Evolutionary conservation across 805 yeast genomes (phyloP), one percentile per base, ranked within the genome.

Genomic region (Saccharomycopsis synnaedendra): DNA sequence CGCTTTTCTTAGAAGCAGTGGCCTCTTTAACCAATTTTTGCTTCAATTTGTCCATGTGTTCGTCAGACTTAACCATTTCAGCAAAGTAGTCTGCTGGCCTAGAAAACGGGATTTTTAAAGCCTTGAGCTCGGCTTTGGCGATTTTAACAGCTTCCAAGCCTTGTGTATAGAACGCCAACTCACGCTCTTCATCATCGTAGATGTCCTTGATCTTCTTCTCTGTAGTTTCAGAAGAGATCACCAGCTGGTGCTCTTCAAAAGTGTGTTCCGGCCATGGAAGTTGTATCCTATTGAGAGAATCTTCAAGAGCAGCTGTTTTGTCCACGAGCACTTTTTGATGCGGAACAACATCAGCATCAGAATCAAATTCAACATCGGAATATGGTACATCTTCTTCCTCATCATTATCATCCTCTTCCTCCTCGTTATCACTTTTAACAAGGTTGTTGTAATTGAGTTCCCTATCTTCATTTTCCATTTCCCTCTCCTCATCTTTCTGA

Each of bases 11-110:
- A 5, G 28, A 40, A 31, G 61, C 56, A 4, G 73, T 67, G 39
- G 76, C 79, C 63, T 87, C 96, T 54, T 78, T 74, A 41, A 88
- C 72, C 57, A 90, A 73, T 66, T 85, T 87, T 59, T 71, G 68
- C 72, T 86, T 88, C 61, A 93, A 75, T 66, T 79, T 85, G 60
- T 87, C 96, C 98, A 93, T 93, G 66, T 93, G 99, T 64, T 87
- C 96, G 65, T 93, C 98, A 47, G 89, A 82, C 70, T 93, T 93
- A 51, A 88, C 85, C 98, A 93, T 93, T 67, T 93, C 98, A 19
- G 98, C 99, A 68, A 93, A 93, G 65, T 86, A 93, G 63, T 93
- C 98, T 59, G 77, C 69, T 36, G 99, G 99, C 64, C 98, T 78
- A 32, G 94, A 73, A 64, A 93, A 93, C 51, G 96, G 87, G 33